Evolutionary conservation across 306 rosid genomes (phyloP).

Genomic region (Acacia crassicarpa): DNA sequence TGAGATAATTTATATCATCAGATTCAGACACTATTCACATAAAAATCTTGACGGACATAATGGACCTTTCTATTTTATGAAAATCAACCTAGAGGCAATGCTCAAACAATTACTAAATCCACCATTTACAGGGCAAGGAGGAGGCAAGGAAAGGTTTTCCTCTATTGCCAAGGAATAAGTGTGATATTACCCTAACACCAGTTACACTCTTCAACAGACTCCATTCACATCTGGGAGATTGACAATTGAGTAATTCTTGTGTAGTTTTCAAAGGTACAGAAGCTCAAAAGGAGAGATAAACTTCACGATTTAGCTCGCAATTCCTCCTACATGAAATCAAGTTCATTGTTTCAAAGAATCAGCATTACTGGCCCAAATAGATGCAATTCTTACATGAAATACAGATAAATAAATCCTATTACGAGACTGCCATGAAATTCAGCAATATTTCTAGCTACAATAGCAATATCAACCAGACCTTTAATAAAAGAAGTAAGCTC

Average conservation of each 20-base stretch:
- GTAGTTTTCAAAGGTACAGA: conserved; percentile 19
- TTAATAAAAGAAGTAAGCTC: background rate
- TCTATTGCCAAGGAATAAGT: conserved; percentile 9
- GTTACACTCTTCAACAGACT: conserved; percentile 12
- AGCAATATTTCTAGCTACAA: background rate
- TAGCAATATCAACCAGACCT: background rate
- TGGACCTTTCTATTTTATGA: background rate
- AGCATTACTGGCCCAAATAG: background rate
- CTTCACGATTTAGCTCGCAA: background rate
- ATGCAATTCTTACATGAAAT: background rate
- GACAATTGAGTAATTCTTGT: conserved; percentile 16
- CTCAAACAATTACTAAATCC: background rate
- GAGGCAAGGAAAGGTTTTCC: background rate
- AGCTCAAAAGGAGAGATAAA: background rate
- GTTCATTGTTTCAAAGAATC: background rate
- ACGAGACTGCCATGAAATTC: background rate
- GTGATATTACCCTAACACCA: conserved; percentile 22
- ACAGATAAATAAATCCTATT: background rate
- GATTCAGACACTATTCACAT: background rate
- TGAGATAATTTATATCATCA: background rate
- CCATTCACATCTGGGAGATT: conserved; percentile 23
- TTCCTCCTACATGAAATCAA: background rate
- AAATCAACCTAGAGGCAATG: background rate
- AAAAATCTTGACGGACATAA: background rate
- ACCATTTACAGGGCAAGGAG: background rate